Percentiles rank a stretch among this genome's conserved stretches.
These are phyloP conservation scores for Tuber magnatum DNA, from an alignment of 495 filamentous ascomycete species.

Conservation along the genomic window DNA sequence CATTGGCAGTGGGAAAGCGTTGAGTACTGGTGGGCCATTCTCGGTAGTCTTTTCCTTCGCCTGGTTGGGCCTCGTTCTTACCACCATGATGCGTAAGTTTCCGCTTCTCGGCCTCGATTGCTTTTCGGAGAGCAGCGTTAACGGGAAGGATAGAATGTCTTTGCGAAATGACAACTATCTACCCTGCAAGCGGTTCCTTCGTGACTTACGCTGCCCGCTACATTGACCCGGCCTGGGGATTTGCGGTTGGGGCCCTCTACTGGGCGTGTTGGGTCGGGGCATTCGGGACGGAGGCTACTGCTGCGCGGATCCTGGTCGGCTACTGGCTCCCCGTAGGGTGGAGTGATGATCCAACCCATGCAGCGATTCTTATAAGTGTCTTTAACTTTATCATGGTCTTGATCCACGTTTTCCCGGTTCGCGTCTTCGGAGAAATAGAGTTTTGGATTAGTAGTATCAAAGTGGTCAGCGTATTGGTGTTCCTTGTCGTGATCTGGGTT, in stretches of 20 bases:
- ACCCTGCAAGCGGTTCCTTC: conserved; percentile 53
- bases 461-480: conserved; percentile 55
- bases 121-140: conserved; percentile 32
- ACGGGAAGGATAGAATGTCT: conserved; percentile 45
- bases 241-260: conserved; percentile 60
- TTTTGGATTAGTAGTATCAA: conserved; percentile 52
- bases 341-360: conserved; percentile 45
- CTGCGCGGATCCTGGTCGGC: conserved; percentile 50
- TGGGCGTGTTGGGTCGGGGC: conserved; percentile 58
- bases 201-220: conserved; percentile 64
- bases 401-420: conserved; percentile 64
- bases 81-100: conserved; percentile 45
- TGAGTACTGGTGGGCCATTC: conserved; percentile 46
- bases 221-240: conserved; percentile 70
- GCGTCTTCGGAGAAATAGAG: conserved; percentile 66
- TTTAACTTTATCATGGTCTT: conserved; percentile 50
- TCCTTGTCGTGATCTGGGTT: conserved; percentile 65
- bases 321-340: conserved; percentile 49
- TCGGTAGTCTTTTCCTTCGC: conserved; percentile 51
- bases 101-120: conserved; percentile 40
- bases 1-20: conserved; percentile 47
- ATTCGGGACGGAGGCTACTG: conserved; percentile 52
- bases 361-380: conserved; percentile 57
- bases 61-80: conserved; percentile 46
- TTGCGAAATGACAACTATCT: conserved; percentile 61